Evolutionary conservation across 768 basidiomycete genomes (phyloP).

Genomic region (Rossbeevera mucosa): DNA sequence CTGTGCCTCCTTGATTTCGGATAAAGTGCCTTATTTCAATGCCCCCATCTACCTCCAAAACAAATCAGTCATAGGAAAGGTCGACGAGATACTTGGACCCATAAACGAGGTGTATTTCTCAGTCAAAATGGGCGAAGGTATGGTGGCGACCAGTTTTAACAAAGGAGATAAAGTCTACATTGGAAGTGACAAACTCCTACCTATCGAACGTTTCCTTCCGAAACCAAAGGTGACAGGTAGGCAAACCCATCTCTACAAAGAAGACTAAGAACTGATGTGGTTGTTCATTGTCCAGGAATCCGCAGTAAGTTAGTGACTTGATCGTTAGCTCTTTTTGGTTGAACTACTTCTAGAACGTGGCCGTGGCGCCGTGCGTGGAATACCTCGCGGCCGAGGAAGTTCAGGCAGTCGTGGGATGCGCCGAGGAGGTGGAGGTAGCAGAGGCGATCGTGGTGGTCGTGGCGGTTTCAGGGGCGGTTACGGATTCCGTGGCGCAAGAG

Average conservation of each 20-base stretch:
- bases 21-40: slow-evolving; percentile 98
- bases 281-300: slow-evolving; percentile 26
- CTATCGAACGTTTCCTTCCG: slow-evolving; percentile 93
- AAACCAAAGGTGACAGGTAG: slow-evolving; percentile 85
- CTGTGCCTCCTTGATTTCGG: slow-evolving; percentile 74
- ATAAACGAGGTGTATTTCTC: slow-evolving; percentile 99
- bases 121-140: slow-evolving; percentile 93
- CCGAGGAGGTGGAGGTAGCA: slow-evolving; percentile 35
- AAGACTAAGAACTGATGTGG: neutral
- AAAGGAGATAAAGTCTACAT: slow-evolving; percentile 98
- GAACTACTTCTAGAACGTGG: slow-evolving; percentile 44
- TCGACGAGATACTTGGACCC: slow-evolving; percentile 98
- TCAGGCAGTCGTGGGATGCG: slow-evolving; percentile 31
- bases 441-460: slow-evolving; percentile 36
- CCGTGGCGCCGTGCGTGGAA: slow-evolving; percentile 33
- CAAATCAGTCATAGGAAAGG: slow-evolving; percentile 92
- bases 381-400: slow-evolving; percentile 24
- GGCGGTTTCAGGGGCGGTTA: slow-evolving; percentile 47
- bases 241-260: slow-evolving; percentile 25
- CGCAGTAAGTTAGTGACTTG: slow-evolving; percentile 6
- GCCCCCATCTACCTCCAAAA: slow-evolving; percentile 97
- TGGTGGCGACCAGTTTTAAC: slow-evolving; percentile 94
- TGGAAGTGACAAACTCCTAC: slow-evolving; percentile 92
- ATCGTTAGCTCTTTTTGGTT: slow-evolving; percentile 8
- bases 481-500: slow-evolving; percentile 41